phyloP scores from a whole-genome alignment of 179 eudicot species.

The Patellifolia procumbens region DNA sequence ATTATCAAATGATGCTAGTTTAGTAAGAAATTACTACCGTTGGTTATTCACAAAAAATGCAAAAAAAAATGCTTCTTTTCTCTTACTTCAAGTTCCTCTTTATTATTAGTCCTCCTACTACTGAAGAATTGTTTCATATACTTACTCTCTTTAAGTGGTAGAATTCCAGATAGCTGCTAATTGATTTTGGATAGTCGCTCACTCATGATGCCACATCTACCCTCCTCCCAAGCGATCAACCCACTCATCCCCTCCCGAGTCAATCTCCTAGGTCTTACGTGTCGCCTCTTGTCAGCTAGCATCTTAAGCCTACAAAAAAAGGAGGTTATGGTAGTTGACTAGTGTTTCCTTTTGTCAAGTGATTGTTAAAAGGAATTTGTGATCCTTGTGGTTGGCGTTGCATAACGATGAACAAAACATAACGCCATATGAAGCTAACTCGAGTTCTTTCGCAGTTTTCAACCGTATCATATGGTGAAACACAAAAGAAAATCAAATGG shows the following conservation, averaged over 20 bases:
- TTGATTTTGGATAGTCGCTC: not conserved
- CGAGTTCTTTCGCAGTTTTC: not conserved
- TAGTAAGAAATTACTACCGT: not conserved
- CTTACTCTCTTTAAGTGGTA: not conserved
- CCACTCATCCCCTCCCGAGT: not conserved
- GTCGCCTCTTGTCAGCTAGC: not conserved
- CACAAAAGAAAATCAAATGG: not conserved
- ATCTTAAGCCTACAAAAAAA: not conserved
- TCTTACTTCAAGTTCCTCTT: not conserved
- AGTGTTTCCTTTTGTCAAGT: not conserved
- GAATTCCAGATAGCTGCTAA: not conserved
- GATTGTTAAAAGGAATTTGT: not conserved
- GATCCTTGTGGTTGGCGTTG: not conserved
- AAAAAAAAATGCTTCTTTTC: not conserved
- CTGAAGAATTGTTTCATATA: not conserved
- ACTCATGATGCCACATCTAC: conserved; percentile 1
- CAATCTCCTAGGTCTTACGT: not conserved
- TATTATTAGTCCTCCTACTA: not conserved
- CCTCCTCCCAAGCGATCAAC: not conserved
- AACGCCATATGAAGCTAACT: not conserved
- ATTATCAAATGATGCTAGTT: conserved; percentile 5
- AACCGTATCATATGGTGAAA: too few relatives aligned
- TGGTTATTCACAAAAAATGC: not conserved
- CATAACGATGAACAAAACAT: not conserved
- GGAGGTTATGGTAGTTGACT: not conserved